Base-by-base conservation (phyloP, 441 rosid species). In the Hura crepitans region DNA sequence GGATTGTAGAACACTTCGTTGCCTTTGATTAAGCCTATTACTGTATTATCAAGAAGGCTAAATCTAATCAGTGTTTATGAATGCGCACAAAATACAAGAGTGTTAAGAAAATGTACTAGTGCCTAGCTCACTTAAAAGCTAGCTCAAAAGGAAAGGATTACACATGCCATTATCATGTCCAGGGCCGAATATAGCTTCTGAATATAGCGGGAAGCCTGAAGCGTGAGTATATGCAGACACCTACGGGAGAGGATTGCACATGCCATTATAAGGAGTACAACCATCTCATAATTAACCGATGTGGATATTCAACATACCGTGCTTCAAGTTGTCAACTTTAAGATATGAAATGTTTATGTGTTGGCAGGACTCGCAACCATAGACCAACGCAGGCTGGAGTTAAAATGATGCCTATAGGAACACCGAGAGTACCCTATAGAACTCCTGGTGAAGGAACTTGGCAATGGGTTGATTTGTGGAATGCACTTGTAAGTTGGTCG, bases 381-480 rank as follows among this genome's bases (percentile, higher is more conserved):
- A 82, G 81, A 75, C 82, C 92, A 59, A 80, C 77, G 22, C 79
- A 82, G 66, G 85, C 91, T 39, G 78, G 72, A 37, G 72, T 85
- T 55, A 81, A 73, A 76, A 91, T 91, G 97, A 89, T 89, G 97
- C 92, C 96, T 2, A 87, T 87, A 46, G 94, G 96, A 54, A 84
- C 87, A 50, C 97, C 98, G 6, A 81, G 82, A 81, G 92, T 93
- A 57, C 92, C 88, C 1, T 89, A 87, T 69, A 79, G 85, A 80
- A 85, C 84, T 42, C 83, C 89, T 28, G 96, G 91, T 61, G 98
- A 90, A 76, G 93, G 92, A 78, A 83, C 93, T 71, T 86, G 91
- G 93, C 96, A 89, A 78, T 86, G 88, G 92, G 89, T 93, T 75
- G 98, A 93, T 82, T 70, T 91, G 66, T 91, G 90, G 92, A 88